phyloP scores from a whole-genome alignment of 2,329 filamentous ascomycete genomes.

The Ampelomyces quisqualis region DNA sequence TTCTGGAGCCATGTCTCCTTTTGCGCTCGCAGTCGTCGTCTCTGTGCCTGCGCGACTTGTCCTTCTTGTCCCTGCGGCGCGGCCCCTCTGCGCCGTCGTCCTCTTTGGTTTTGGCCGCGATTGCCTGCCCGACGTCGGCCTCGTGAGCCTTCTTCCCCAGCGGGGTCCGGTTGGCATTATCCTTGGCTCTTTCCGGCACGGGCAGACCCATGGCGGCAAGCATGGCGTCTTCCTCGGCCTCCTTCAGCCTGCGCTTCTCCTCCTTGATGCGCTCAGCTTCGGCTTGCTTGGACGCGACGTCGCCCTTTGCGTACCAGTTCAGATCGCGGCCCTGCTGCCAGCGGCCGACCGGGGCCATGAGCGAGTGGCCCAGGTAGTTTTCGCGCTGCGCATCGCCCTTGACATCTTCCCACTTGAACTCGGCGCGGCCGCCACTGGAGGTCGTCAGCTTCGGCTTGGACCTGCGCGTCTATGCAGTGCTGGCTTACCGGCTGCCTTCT shows the following conservation, averaged over 20 bases:
- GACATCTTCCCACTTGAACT: slow-evolving; percentile 97
- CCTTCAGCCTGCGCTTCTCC: slow-evolving; percentile 79
- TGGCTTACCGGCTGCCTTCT: slow-evolving; percentile 68
- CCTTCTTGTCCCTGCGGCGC: slow-evolving; percentile 23
- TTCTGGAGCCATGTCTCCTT: slow-evolving; percentile 30
- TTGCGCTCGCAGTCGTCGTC: slow-evolving; percentile 26
- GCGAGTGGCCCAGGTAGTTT: slow-evolving; percentile 83
- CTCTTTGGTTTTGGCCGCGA: slow-evolving; percentile 52
- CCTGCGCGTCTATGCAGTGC: neutral
- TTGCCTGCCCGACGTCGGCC: slow-evolving; percentile 57
- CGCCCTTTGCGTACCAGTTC: slow-evolving; percentile 63
- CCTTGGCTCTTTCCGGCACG: slow-evolving; percentile 60
- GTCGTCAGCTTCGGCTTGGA: slow-evolving; percentile 14
- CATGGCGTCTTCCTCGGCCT: slow-evolving; percentile 91
- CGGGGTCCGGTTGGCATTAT: slow-evolving; percentile 65
- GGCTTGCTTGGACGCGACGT: slow-evolving; percentile 59
- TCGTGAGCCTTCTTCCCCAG: slow-evolving; percentile 56
- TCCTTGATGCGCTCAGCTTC: slow-evolving; percentile 60
- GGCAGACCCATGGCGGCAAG: slow-evolving; percentile 79
- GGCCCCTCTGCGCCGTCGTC: slow-evolving; percentile 30
- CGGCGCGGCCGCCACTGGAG: slow-evolving; percentile 73
- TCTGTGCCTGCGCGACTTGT: slow-evolving; percentile 28
- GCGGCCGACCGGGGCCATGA: slow-evolving; percentile 88
- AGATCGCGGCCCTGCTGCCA: slow-evolving; percentile 81
- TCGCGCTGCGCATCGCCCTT: slow-evolving; percentile 84